Evolutionary conservation across 1,284 basidiomycete genomes (phyloP).

Genomic region (Athelia sp.): DNA sequence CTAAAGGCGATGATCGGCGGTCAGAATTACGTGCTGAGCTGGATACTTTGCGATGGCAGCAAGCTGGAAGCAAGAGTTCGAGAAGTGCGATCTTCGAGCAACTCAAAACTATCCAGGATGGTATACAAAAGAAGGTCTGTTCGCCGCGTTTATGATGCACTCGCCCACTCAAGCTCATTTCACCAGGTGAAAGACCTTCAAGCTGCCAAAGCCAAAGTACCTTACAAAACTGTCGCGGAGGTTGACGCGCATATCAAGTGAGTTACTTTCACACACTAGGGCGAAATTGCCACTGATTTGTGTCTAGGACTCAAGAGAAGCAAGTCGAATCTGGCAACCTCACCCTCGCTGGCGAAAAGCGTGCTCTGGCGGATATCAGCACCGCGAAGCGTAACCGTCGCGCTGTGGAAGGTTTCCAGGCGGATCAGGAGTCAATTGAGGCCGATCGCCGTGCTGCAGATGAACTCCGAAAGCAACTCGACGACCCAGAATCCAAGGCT

Average conservation of each 20-base stretch:
- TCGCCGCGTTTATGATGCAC: conserved; percentile 1
- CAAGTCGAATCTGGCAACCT: conserved; percentile 90
- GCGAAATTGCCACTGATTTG: conserved; percentile 7
- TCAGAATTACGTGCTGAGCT: conserved; percentile 78
- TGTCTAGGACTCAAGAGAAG: conserved; percentile 71
- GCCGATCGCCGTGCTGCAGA: conserved; percentile 73
- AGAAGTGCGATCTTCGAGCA: conserved; percentile 81
- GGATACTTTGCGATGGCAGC: conserved; percentile 74
- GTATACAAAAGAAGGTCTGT: conserved; percentile 77
- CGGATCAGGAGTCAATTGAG: conserved; percentile 78
- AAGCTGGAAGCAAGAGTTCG: conserved; percentile 76
- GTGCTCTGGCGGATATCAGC: conserved; percentile 86
- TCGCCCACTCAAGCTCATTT: conserved; percentile 7
- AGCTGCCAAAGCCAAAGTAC: conserved; percentile 72
- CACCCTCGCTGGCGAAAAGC: conserved; percentile 96
- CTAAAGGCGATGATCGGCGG: conserved; percentile 68
- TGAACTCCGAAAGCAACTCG: conserved; percentile 80
- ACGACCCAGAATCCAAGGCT: conserved; percentile 89
- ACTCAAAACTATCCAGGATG: conserved; percentile 79
- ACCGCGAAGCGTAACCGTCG: conserved; percentile 67
- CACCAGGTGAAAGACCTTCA: conserved; percentile 85
- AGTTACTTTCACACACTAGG: conserved; percentile 17
- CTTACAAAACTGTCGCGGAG: conserved; percentile 86
- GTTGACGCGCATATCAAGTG: conserved; percentile 86
- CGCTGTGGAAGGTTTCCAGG: conserved; percentile 75